A percentile compares a stretch with the other conserved stretches of the same genome.
phyloP scores from a whole-genome alignment of 306 rosid genomes.

The Vigna radiata region DNA sequence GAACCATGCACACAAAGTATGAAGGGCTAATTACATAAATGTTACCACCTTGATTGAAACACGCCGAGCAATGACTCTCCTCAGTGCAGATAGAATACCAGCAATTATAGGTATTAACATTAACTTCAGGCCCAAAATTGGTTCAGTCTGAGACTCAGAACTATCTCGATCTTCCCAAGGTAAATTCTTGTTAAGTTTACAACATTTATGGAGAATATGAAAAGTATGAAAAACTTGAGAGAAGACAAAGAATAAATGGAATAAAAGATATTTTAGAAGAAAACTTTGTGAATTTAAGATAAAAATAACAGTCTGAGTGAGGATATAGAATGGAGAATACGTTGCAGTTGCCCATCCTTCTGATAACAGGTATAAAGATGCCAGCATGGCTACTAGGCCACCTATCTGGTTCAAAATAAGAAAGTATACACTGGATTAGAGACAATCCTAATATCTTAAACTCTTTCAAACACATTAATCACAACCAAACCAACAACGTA shows the following conservation, averaged over 20 bases:
- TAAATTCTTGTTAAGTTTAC: slow-evolving; percentile 75
- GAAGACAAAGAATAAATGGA: slow-evolving; percentile 28
- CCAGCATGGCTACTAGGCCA: slow-evolving; percentile 93
- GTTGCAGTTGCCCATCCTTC: slow-evolving; percentile 96
- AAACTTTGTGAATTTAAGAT: slow-evolving; percentile 26
- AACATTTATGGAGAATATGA: slow-evolving; percentile 37
- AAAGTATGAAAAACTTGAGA: slow-evolving; percentile 15
- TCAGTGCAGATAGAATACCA: slow-evolving; percentile 86
- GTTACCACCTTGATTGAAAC: slow-evolving; percentile 89
- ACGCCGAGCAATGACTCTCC: slow-evolving; percentile 95
- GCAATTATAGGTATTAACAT: slow-evolving; percentile 86
- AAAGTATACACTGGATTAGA: slow-evolving; percentile 42
- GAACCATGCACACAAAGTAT: slow-evolving; percentile 31
- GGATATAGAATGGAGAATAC: slow-evolving; percentile 96
- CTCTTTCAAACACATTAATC: slow-evolving; percentile 34
- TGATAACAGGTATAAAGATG: slow-evolving; percentile 83
- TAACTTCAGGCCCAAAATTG: slow-evolving; percentile 69
- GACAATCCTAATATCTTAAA: slow-evolving; percentile 30
- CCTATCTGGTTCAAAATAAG: slow-evolving; percentile 74
- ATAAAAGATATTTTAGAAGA: slow-evolving; percentile 22
- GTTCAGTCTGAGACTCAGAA: slow-evolving; percentile 66
- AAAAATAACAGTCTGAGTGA: slow-evolving; percentile 40
- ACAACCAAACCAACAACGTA: slow-evolving; percentile 30
- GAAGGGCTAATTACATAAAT: slow-evolving; percentile 40
- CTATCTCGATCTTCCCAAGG: slow-evolving; percentile 77